Evolutionary conservation across 495 filamentous ascomycete genomes (phyloP), one percentile per base, ranked within the genome.

Genomic region (Bathelium albidoporum): DNA sequence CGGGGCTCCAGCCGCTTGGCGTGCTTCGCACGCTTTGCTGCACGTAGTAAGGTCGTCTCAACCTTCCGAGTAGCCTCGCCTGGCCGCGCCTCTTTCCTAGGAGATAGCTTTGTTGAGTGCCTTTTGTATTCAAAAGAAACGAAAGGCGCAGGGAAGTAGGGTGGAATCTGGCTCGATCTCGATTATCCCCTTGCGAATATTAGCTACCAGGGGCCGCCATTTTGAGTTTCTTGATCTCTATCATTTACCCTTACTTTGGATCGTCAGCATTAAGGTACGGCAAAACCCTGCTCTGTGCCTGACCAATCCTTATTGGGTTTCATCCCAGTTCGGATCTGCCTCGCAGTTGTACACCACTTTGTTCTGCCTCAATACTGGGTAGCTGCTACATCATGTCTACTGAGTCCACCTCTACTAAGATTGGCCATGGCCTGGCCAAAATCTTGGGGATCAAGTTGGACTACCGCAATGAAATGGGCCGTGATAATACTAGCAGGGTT

Each of bases 391-490:
- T 22, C 43, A 66, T 58, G 60, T 59, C 62, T 24, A 29, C 49
- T 10, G 22, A 29, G 22, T 66, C 71, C 58, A 76, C 75, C 26
- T 64, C 69, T 7, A 76, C 81, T 64, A 87, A 87, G 73, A 60
- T 88, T 63, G 87, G 90, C 71, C 87, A 87, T 69, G 75, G 76
- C 60, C 73, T 94, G 73, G 94, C 94, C 62, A 93, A 89, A 73
- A 81, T 78, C 58, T 79, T 97, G 32, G 88, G 89, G 22, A 96
- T 97, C 79, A 89, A 96, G 73, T 79, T 96, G n/a, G 75, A 88
- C 24, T 76, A 78, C 60, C 72, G 73, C 36, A 64, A 75, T 59
- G 71, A 75, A 14, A 70, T 71, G 26, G 73, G 78, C 44, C 49
- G 49, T 29, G 71, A 73, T 16, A 68, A 70, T 24, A 72, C 79